A percentile compares a stretch with the other conserved stretches of the same genome.
These are phyloP conservation scores for Aureobasidium sp. DNA, from an alignment of 2,329 filamentous ascomycete genomes.

Conservation along the genomic window DNA sequence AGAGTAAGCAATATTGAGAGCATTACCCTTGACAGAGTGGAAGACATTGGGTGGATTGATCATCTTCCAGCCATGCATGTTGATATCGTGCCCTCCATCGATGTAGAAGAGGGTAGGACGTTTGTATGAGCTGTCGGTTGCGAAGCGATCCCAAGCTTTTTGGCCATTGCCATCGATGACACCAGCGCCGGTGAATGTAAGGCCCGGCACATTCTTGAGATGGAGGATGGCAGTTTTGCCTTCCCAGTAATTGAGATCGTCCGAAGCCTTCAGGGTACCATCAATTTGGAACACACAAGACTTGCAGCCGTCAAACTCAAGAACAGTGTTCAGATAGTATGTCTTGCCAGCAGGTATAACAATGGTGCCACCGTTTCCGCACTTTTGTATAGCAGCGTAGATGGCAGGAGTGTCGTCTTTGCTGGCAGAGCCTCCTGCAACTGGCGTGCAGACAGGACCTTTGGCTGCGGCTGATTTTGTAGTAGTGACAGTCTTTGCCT, in stretches of 20 bases:
- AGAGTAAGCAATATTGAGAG: conserved; percentile 30
- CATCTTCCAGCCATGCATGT: conserved; percentile 30
- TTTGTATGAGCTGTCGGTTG: conserved; percentile 29
- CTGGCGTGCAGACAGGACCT: conserved; percentile 25
- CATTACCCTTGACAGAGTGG: conserved; percentile 32
- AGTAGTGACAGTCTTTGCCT: not conserved
- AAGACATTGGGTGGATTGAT: conserved; percentile 42
- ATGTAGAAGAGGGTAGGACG: conserved; percentile 38
- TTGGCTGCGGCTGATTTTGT: not conserved
- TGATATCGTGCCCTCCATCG: conserved; percentile 31
- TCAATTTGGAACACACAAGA: conserved; percentile 42
- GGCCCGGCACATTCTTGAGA: conserved; percentile 34
- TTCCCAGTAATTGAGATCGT: conserved; percentile 36
- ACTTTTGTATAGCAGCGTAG: conserved; percentile 32
- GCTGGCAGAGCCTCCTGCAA: conserved; percentile 24
- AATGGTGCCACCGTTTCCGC: conserved; percentile 39
- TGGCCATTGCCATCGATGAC: conserved; percentile 43
- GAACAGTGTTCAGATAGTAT: conserved; percentile 37
- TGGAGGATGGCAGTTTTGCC: conserved; percentile 34
- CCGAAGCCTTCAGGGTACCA: conserved; percentile 34
- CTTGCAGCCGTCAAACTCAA: conserved; percentile 36
- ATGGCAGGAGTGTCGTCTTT: conserved; percentile 40
- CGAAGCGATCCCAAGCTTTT: conserved; percentile 35
- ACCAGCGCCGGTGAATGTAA: conserved; percentile 33
- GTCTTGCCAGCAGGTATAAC: conserved; percentile 35